These are phyloP conservation scores for Hebeloma cylindrosporum DNA, from an alignment of 768 basidiomycete species.

Conservation along the genomic window DNA sequence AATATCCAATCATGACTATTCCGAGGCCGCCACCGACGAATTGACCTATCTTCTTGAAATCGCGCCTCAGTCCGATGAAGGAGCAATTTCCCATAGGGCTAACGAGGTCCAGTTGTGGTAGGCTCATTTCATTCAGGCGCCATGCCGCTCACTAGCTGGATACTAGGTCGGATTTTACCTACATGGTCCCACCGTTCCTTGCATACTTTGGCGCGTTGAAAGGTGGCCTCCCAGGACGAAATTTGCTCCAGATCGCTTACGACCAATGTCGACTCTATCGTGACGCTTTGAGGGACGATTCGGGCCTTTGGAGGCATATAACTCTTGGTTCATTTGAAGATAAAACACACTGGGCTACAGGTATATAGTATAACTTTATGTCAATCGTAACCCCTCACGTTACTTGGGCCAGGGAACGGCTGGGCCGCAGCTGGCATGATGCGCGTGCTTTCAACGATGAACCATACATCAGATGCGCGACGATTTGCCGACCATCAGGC, in stretches of 20 bases:
- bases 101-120: constrained; percentile 57
- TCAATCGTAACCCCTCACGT: not conserved
- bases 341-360: constrained; percentile 57
- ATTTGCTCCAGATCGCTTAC: constrained; percentile 49
- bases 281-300: constrained; percentile 46
- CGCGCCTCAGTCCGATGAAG: constrained; percentile 44
- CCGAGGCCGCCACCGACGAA: constrained; percentile 44
- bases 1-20: constrained; percentile 33
- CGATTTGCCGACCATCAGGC: constrained; percentile 38
- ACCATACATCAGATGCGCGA: constrained; percentile 39
- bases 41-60: constrained; percentile 46
- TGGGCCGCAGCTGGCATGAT: constrained; percentile 72
- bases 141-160: not conserved
- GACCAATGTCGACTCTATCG: constrained; percentile 59
- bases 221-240: constrained; percentile 32
- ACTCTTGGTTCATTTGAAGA: constrained; percentile 46
- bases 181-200: constrained; percentile 66
- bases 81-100: constrained; percentile 59
- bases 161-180: constrained; percentile 55
- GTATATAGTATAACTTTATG: constrained; percentile 22
- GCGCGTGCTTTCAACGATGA: constrained; percentile 54
- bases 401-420: constrained; percentile 52
- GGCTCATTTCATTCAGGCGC: constrained; percentile 5
- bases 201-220: constrained; percentile 61
- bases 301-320: constrained; percentile 59